Evolutionary conservation across 2,329 filamentous ascomycete genomes (phyloP), one percentile per base, ranked within the genome.

Genomic region (Colletotrichum sp.): DNA sequence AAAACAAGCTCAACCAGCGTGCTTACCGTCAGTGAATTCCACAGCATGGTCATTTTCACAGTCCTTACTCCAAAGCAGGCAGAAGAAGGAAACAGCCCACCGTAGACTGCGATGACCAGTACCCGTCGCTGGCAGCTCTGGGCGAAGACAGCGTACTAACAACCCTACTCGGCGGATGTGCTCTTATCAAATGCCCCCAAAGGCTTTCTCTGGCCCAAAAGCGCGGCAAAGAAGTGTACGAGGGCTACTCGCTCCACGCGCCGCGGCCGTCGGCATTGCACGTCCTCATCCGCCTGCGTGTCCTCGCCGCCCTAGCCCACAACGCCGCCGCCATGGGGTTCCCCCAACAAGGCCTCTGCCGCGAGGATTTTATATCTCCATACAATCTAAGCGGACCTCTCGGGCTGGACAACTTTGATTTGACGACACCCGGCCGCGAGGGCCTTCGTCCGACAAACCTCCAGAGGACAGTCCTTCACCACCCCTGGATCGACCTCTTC

Each of bases 301-400:
- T 76, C 33, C 43, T 76, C 15, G 57, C 69, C n/a, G 75, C 64
- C 16, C 29, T 76, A 12, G 66, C 73, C 9, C 31, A 47, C 13
- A 76, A 76, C 24, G 75, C 75, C 4, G 21, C 15, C 8, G 36
- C 18, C n/a, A 57, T 76, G 9, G 75, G 73, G 12, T 70, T 76
- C 18, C 55, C 69, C 51, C 15, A 57, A 2, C 38, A 73, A 13
- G 66, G 66, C 16, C 66, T 76, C 18, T 76, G 75, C 57, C 33
- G 38, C 4, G 69, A 72, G 1, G 66, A 75, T 1, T 72, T 43
- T 43, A 29, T 73, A 6, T 66, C 64, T 5, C 31, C 33, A 8
- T 38, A 36, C 5, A 66, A 66, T 11, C 43, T 51, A 9, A 31
- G 16, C 6, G 33, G 64, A 18, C 64, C 64, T 13, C 24, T 33